Percentiles rank a stretch among this genome's conserved stretches.
Conservation (phyloP, 345 rosid species). For the Pugionium cornutum region DNA sequence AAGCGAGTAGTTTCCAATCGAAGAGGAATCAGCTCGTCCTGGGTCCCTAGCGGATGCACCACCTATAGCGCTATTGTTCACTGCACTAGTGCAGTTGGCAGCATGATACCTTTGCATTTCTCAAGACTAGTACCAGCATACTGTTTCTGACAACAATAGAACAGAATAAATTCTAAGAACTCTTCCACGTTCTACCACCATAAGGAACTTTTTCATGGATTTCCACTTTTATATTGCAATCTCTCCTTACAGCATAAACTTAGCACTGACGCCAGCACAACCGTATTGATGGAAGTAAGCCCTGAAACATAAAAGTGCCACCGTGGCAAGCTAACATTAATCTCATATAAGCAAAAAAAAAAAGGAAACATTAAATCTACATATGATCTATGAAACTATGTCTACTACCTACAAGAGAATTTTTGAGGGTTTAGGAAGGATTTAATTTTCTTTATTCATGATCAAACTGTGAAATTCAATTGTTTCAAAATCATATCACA, state of each 20-base stretch:
- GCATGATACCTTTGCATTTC: constrained; percentile 99
- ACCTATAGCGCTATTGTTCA: constrained; percentile 74
- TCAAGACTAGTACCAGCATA: constrained; percentile 85
- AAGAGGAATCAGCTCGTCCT: constrained; percentile 75
- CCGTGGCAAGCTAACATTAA: constrained; percentile 11
- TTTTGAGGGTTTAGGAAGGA: too few relatives aligned
- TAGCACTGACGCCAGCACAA: constrained; percentile 31
- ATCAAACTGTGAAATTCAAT: too few relatives aligned
- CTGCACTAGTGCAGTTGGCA: constrained; percentile 93
- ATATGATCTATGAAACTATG: background rate
- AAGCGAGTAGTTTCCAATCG: constrained; percentile 59
- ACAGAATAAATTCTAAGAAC: constrained; percentile 43
- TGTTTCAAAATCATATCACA: too few relatives aligned
- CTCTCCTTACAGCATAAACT: constrained; percentile 38
- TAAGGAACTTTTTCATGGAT: constrained; percentile 29
- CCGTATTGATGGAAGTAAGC: constrained; percentile 22
- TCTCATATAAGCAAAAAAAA: constrained; percentile 18
- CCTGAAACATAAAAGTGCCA: constrained; percentile 32
- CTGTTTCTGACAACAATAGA: constrained; percentile 66
- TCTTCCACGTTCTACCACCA: constrained; percentile 46
- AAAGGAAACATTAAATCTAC: constrained; percentile 10
- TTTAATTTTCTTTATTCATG: background rate
- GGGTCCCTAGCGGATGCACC: constrained; percentile 78
- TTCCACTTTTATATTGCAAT: constrained; percentile 31
- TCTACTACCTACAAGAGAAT: background rate